Conservation (phyloP, 176 grass and related monocot genomes). For the Hsuehochloa calcarea region DNA sequence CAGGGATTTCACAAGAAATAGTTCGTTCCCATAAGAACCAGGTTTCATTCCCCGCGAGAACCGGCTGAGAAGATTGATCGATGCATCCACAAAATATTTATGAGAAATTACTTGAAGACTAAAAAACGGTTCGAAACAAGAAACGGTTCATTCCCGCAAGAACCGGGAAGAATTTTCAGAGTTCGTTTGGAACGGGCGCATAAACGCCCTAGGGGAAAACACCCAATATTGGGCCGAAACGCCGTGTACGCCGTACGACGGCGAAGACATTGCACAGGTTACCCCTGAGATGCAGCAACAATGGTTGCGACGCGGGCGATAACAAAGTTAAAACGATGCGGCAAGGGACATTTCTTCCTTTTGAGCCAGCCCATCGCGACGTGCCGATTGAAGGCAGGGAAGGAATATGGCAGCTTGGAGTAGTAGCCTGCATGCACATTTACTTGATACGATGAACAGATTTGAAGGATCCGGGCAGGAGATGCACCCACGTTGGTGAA, state of each 20-base stretch:
- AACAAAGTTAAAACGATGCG: not conserved
- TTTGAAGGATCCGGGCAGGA: slow-evolving; percentile 7
- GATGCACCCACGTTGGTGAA: slow-evolving; percentile 43
- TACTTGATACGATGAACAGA: slow-evolving; percentile 14
- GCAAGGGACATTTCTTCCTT: not conserved
- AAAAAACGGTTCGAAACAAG: too few relatives aligned
- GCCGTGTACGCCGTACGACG: not conserved
- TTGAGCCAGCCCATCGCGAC: too few relatives aligned
- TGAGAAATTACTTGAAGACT: not conserved
- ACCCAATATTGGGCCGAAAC: not conserved
- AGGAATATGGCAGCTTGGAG: too few relatives aligned
- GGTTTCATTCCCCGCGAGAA: too few relatives aligned
- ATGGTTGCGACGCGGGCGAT: not conserved
- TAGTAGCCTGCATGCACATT: not conserved
- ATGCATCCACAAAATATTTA: not conserved
- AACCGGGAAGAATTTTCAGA: too few relatives aligned
- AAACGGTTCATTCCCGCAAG: too few relatives aligned
- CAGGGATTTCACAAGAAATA: too few relatives aligned
- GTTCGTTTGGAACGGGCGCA: too few relatives aligned
- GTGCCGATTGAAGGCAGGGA: too few relatives aligned
- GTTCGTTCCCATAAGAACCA: too few relatives aligned
- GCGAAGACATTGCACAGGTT: not conserved
- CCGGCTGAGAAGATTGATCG: too few relatives aligned
- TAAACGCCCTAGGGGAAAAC: too few relatives aligned
- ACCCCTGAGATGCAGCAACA: not conserved